A percentile compares a stretch with the other conserved stretches of the same genome.
phyloP scores from a whole-genome alignment of 1,284 basidiomycete species.

The Malassezia japonica region DNA sequence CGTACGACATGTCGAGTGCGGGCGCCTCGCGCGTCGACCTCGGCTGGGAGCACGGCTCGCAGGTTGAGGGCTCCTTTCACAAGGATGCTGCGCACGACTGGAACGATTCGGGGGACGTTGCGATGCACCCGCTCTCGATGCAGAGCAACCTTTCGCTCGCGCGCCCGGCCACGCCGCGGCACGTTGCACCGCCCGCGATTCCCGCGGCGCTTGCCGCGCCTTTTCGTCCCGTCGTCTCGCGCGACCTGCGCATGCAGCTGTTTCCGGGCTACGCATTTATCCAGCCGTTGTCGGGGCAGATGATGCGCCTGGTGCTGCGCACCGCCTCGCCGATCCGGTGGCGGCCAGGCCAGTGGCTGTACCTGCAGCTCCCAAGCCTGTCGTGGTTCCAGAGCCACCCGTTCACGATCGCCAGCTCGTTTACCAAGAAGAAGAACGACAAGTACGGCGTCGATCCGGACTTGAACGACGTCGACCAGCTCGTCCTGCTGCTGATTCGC shows the following conservation, averaged over 20 bases:
- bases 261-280: conserved; percentile 62
- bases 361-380: conserved; percentile 63
- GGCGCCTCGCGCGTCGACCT: background rate
- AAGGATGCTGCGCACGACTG: too few relatives aligned
- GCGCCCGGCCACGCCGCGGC: too few relatives aligned
- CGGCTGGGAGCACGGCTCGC: too few relatives aligned
- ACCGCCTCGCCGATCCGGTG: conserved; percentile 55
- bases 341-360: conserved; percentile 70
- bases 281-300: conserved; percentile 67
- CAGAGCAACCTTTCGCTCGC: too few relatives aligned
- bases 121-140: too few relatives aligned
- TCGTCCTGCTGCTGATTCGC: conserved; percentile 65
- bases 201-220: conserved; percentile 1
- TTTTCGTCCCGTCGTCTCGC: conserved; percentile 30
- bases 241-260: conserved; percentile 35
- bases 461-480: conserved; percentile 50
- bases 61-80: too few relatives aligned
- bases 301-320: conserved; percentile 63
- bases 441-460: background rate
- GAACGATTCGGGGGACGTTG: too few relatives aligned
- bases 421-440: conserved; percentile 24
- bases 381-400: conserved; percentile 65
- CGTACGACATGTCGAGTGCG: background rate
- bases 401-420: conserved; percentile 60
- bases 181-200: background rate